Evolutionary conservation across 441 rosid genomes (phyloP).

Genomic region (Croton setiger): DNA sequence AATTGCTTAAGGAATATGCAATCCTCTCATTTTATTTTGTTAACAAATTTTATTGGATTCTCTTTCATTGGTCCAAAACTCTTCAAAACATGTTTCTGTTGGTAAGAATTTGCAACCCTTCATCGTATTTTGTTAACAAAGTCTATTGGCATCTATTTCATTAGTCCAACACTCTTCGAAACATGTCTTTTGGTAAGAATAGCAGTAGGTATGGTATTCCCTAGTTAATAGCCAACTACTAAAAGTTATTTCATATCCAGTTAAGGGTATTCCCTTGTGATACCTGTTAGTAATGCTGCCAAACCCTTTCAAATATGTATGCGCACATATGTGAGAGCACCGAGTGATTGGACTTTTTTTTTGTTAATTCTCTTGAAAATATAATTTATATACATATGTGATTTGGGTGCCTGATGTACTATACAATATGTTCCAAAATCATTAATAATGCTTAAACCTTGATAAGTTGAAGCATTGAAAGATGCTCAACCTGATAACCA

Average conservation of each 20-base stretch:
- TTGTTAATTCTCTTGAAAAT: neutral
- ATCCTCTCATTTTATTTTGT: neutral
- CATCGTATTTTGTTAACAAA: neutral
- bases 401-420: neutral
- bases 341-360: no score
- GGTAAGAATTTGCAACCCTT: neutral
- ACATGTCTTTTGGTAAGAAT: neutral
- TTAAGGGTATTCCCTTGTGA: neutral
- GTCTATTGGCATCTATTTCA: neutral
- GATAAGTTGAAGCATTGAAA: neutral
- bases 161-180: neutral
- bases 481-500: neutral
- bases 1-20: neutral
- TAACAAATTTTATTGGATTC: neutral
- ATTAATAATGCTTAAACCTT: neutral
- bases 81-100: neutral
- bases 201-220: neutral
- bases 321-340: no score
- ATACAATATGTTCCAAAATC: neutral
- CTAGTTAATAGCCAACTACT: no score
- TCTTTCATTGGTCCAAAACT: neutral
- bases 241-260: neutral
- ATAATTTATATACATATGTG: neutral
- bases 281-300: neutral
- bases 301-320: no score